Percentiles rank a stretch among this genome's conserved stretches.
These are phyloP conservation scores for Microcyclosporella mali DNA, from an alignment of 2,329 filamentous ascomycete species.

Conservation along the genomic window DNA sequence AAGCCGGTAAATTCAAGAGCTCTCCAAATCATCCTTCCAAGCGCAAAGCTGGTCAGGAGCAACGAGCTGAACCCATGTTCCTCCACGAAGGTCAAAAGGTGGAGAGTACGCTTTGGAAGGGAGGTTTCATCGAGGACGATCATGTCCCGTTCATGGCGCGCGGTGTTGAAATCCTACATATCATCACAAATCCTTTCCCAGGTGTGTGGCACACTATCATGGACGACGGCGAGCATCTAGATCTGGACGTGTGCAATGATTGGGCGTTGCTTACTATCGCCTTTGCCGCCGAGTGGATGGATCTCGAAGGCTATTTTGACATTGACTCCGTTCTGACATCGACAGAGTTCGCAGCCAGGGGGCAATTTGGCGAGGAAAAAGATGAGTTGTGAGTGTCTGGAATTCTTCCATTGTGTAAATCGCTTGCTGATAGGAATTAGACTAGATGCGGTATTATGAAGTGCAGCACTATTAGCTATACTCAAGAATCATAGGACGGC, in stretches of 20 bases:
- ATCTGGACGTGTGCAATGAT: slow-evolving; percentile 72
- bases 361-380: background rate
- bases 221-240: slow-evolving; percentile 79
- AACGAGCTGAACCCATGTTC: slow-evolving; percentile 43
- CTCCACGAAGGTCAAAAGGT: slow-evolving; percentile 58
- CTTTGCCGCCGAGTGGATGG: slow-evolving; percentile 90
- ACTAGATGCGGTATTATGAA: background rate
- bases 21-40: slow-evolving; percentile 45
- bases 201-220: slow-evolving; percentile 76
- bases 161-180: slow-evolving; percentile 80
- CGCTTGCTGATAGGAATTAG: background rate
- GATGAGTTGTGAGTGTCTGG: slow-evolving; percentile 1
- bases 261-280: slow-evolving; percentile 80
- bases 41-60: slow-evolving; percentile 5
- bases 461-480: background rate
- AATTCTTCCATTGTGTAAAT: background rate
- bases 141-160: slow-evolving; percentile 83
- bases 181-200: slow-evolving; percentile 82
- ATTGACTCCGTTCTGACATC: background rate
- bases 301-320: slow-evolving; percentile 57
- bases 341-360: background rate
- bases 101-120: slow-evolving; percentile 43
- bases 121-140: slow-evolving; percentile 62
- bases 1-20: slow-evolving; percentile 60
- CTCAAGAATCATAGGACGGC: background rate